Evolutionary conservation across 306 rosid genomes (phyloP), one percentile per base, ranked within the genome.

Genomic region (Sphenostylis stenocarpa): DNA sequence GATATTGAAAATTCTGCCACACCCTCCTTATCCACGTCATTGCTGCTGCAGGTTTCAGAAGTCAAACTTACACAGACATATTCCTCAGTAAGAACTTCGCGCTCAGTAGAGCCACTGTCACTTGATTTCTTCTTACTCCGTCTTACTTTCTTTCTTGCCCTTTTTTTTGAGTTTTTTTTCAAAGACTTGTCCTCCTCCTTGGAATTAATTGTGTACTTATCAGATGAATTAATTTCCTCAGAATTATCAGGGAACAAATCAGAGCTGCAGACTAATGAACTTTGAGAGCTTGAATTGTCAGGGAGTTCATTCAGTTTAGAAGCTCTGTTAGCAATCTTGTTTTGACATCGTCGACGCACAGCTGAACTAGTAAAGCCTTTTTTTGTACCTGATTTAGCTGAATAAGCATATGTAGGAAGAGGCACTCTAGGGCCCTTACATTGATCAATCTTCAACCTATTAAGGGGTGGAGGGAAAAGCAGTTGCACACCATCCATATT

Each of bases 401-500:
- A 53, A 80, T 70, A 82, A 73, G 75, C 83, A 71, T 68, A 82
- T 74, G 79, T 84, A 66, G 75, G 78, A 8, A 57, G 79, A 71
- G 75, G 70, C 20, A 86, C 83, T 64, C 82, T 82, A 7, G 77
- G 66, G 60, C 80, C 81, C 79, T 77, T 84, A 49, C 84, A 81
- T 63, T 56, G 84, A 81, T 80, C 88, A 56, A 73, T 66, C 84
- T 82, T 83, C 69, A 75, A 43, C 68, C 81, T 76, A 83, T 81
- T 85, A 73, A 80, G 64, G 62, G 91, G 87, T 31, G 85, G 86
- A 33, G 86, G 87, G 67, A 61, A 83, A 85, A 86, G 85, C 73
- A 86, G 85, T 72, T 85, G 93, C 68, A 87, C 67, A 62, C 86
- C 82, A 41, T 89, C 91, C 91, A 86, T 88, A 77, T 79, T 76